Percentiles rank a stretch among this genome's conserved stretches.
Conservation (phyloP, 1,139 yeast genomes). For the Saccharomyces uvarum region DNA sequence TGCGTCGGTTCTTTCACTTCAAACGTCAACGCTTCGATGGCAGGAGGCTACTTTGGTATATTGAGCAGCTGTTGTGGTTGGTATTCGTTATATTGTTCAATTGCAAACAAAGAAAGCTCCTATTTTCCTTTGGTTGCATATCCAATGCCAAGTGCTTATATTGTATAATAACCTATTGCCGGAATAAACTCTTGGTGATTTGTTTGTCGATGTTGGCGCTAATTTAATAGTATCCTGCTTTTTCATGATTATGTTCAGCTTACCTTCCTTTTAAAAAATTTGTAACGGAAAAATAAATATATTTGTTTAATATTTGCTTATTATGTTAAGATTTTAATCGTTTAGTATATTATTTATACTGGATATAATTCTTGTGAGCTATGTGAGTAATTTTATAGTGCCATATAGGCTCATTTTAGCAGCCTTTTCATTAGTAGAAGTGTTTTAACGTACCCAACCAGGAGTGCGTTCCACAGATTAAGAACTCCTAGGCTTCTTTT, state of each 20-base stretch:
- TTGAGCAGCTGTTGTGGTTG: constrained; percentile 54
- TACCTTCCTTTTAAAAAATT: no score
- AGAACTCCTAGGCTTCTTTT: no score
- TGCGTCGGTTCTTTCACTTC: constrained; percentile 46
- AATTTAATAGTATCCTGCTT: neutral
- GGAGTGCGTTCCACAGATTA: no score
- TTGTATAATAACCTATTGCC: neutral
- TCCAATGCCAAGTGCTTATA: constrained; percentile 38
- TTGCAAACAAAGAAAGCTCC: constrained; percentile 52
- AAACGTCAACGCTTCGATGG: constrained; percentile 39
- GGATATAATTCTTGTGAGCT: neutral
- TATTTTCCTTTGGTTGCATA: constrained; percentile 49
- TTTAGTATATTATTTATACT: neutral
- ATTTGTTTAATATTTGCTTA: no score
- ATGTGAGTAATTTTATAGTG: neutral
- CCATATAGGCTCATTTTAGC: no score
- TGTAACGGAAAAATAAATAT: neutral
- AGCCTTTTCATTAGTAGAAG: no score
- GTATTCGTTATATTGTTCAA: constrained; percentile 59
- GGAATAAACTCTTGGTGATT: no score
- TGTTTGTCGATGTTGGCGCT: neutral
- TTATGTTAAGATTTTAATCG: neutral
- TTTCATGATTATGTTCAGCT: neutral
- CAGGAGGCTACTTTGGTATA: constrained; percentile 63
- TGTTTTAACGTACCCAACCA: no score